Evolutionary conservation across 2,329 filamentous ascomycete genomes (phyloP).

Genomic region (Neophaeococcomyces mojaviensis): DNA sequence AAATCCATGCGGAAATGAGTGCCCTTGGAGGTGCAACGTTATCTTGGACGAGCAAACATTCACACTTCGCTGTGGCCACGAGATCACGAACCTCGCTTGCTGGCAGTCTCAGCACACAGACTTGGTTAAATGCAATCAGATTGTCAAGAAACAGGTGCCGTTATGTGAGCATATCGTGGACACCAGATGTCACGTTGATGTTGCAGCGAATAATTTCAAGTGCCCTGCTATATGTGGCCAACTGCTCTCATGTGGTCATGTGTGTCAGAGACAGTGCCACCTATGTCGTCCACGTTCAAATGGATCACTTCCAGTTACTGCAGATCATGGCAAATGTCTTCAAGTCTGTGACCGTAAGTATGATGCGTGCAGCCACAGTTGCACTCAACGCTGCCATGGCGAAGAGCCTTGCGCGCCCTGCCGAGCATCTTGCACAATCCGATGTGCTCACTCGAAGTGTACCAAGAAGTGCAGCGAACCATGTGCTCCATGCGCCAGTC

Average conservation of each 20-base stretch:
- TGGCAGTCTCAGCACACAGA: not conserved
- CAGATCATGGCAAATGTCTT: not conserved
- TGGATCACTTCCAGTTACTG: not conserved
- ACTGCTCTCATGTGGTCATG: conserved; percentile 19
- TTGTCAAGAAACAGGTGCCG: not conserved
- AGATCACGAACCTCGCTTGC: not conserved
- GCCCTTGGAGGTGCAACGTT: not conserved
- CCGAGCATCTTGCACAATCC: conserved; percentile 43
- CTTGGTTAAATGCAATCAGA: not conserved
- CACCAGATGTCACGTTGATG: not conserved
- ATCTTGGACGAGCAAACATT: not conserved
- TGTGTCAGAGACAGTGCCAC: not conserved
- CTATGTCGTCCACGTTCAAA: not conserved
- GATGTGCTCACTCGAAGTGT: conserved; percentile 52
- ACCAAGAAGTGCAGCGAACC: conserved; percentile 50
- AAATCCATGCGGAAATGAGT: conserved; percentile 9
- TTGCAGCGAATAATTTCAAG: conserved; percentile 1
- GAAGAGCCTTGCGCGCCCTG: conserved; percentile 26
- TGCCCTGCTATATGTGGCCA: conserved; percentile 11
- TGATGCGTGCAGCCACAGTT: conserved; percentile 7
- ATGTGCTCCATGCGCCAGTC: conserved; percentile 54
- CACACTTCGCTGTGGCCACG: not conserved
- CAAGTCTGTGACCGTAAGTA: not conserved
- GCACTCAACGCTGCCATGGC: conserved; percentile 45
- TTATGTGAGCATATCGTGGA: conserved; percentile 10